phyloP scores from a whole-genome alignment of 352 stramenopile genomes.

The Pythium chondricola region DNA sequence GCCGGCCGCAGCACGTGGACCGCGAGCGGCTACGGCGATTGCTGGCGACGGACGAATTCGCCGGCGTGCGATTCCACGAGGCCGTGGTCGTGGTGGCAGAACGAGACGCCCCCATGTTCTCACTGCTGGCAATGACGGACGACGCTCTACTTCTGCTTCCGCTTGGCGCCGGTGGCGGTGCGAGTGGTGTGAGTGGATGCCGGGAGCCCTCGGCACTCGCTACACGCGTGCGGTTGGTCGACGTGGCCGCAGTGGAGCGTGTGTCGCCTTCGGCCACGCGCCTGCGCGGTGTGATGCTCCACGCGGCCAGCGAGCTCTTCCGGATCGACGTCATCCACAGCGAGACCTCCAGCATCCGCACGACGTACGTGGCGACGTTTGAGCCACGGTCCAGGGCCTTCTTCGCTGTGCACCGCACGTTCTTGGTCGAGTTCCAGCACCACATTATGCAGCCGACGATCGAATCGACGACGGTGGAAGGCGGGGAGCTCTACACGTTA shows the following conservation, averaged over 20 bases:
- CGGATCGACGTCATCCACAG: slow-evolving; percentile 22
- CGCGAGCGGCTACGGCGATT: slow-evolving; percentile 38
- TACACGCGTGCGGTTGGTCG: not conserved
- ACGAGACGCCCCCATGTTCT: slow-evolving; percentile 22
- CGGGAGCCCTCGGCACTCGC: not conserved
- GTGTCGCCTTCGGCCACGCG: slow-evolving; percentile 31
- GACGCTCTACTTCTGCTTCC: slow-evolving; percentile 43
- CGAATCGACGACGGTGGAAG: not conserved
- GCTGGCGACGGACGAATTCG: slow-evolving; percentile 27
- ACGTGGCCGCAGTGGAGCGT: slow-evolving; percentile 26
- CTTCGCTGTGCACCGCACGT: slow-evolving; percentile 35
- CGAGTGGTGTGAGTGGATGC: not conserved
- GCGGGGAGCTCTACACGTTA: slow-evolving; percentile 30
- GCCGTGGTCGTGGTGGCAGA: slow-evolving; percentile 34
- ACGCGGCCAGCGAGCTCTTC: slow-evolving; percentile 45
- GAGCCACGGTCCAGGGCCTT: slow-evolving; percentile 52
- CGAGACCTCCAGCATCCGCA: slow-evolving; percentile 2
- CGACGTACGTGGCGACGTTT: slow-evolving; percentile 48
- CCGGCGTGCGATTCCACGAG: slow-evolving; percentile 46
- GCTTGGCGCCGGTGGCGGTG: slow-evolving; percentile 14
- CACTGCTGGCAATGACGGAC: slow-evolving; percentile 42
- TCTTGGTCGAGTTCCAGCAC: slow-evolving; percentile 36
- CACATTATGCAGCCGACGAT: not conserved
- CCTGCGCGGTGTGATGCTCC: slow-evolving; percentile 38
- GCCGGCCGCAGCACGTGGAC: slow-evolving; percentile 45